These are phyloP conservation scores for Hirsutella minnesotensis DNA, from an alignment of 2,329 filamentous ascomycete species.

Conservation along the genomic window DNA sequence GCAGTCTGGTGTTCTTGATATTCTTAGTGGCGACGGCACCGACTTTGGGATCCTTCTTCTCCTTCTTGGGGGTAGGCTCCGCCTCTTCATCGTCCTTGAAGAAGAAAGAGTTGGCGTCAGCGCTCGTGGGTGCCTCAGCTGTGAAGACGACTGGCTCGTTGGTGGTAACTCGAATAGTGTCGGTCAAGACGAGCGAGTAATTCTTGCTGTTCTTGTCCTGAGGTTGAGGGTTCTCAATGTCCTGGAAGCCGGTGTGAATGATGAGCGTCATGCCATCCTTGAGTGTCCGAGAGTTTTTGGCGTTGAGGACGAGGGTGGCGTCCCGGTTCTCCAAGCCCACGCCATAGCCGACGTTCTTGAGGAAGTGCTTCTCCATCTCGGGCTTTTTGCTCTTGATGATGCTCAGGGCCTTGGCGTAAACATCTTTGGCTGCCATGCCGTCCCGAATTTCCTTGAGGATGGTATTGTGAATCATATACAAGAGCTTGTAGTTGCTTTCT, in stretches of 20 bases:
- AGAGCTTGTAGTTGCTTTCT: slow-evolving; percentile 84
- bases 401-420: slow-evolving; percentile 76
- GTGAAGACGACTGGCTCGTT: slow-evolving; percentile 83
- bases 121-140: slow-evolving; percentile 78
- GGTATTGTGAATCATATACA: slow-evolving; percentile 74
- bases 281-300: slow-evolving; percentile 69
- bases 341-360: slow-evolving; percentile 83
- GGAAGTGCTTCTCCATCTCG: slow-evolving; percentile 87
- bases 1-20: slow-evolving; percentile 84
- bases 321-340: slow-evolving; percentile 91
- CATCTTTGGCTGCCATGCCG: slow-evolving; percentile 74
- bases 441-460: slow-evolving; percentile 86
- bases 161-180: slow-evolving; percentile 80
- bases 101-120: slow-evolving; percentile 94
- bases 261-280: slow-evolving; percentile 97
- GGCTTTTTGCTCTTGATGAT: slow-evolving; percentile 84
- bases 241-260: slow-evolving; percentile 79
- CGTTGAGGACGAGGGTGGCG: slow-evolving; percentile 69
- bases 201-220: slow-evolving; percentile 83
- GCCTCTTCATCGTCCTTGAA: slow-evolving; percentile 94
- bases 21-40: slow-evolving; percentile 89
- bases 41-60: slow-evolving; percentile 72
- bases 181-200: slow-evolving; percentile 83
- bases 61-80: slow-evolving; percentile 76
- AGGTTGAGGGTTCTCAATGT: slow-evolving; percentile 75